Conservation (phyloP, 352 stramenopile genomes). For the Pythium grandisporangium region DNA sequence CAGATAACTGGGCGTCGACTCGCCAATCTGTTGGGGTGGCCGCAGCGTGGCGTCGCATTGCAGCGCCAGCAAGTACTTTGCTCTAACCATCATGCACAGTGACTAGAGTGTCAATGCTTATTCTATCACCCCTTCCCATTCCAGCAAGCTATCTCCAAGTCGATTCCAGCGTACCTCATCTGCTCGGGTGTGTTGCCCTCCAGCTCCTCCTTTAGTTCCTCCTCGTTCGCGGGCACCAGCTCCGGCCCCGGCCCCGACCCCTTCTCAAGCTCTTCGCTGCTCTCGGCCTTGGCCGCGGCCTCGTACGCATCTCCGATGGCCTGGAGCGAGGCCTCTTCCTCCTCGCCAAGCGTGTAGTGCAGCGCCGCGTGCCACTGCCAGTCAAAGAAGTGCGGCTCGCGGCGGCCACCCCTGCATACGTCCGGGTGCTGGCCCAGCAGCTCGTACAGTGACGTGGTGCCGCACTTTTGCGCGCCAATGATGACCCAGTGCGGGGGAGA, state of each 20-base stretch:
- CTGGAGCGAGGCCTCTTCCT: conserved; percentile 15
- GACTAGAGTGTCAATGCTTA: neutral
- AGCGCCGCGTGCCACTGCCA: conserved; percentile 34
- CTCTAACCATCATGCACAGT: conserved; percentile 11
- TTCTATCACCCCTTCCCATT: too few relatives aligned
- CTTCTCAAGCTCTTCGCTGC: too few relatives aligned
- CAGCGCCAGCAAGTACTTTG: conserved; percentile 44
- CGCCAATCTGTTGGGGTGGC: conserved; percentile 76
- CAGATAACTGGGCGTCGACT: conserved; percentile 81
- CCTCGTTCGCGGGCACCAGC: too few relatives aligned
- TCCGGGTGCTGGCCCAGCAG: conserved; percentile 83
- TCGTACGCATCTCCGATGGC: conserved; percentile 15
- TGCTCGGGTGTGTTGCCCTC: conserved; percentile 24
- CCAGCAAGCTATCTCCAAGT: too few relatives aligned
- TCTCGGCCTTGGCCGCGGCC: neutral
- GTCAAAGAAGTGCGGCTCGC: conserved; percentile 61
- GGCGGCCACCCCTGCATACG: conserved; percentile 54
- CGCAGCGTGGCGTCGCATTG: conserved; percentile 27
- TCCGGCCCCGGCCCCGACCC: too few relatives aligned
- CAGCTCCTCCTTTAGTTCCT: conserved; percentile 5
- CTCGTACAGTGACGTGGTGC: conserved; percentile 54
- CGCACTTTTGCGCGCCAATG: conserved; percentile 53
- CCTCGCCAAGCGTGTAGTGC: conserved; percentile 14
- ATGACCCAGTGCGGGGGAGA: conserved; percentile 46
- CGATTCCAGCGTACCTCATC: conserved; percentile 22